phyloP scores from a whole-genome alignment of 345 rosid genomes.

The Eucalyptus brandiana region DNA sequence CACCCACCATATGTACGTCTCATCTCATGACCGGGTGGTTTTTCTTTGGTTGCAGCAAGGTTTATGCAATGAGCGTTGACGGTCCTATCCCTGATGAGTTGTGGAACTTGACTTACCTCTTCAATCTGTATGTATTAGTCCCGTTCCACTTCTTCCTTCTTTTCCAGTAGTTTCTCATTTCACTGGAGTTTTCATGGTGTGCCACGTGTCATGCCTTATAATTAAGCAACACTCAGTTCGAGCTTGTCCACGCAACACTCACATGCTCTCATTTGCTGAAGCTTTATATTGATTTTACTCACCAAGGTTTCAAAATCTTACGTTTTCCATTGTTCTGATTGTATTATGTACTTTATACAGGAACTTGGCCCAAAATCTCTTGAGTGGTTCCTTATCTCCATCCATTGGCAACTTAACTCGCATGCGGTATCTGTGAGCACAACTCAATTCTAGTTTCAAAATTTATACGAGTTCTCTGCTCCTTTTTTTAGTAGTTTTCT shows the following conservation, averaged over 20 bases:
- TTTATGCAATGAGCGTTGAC: conserved; percentile 10
- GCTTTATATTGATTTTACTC: neutral
- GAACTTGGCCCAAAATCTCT: conserved; percentile 27
- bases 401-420: too few species aligned
- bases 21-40: neutral
- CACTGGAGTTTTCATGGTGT: neutral
- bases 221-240: neutral
- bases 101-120: conserved; percentile 31
- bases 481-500: too few species aligned
- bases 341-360: conserved; percentile 3
- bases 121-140: conserved; percentile 16
- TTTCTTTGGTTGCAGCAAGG: conserved; percentile 11
- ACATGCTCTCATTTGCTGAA: neutral
- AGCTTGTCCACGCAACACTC: neutral
- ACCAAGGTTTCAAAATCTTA: neutral
- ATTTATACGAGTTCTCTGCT: too few species aligned
- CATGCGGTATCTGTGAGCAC: too few species aligned
- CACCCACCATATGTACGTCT: neutral
- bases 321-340: conserved; percentile 24
- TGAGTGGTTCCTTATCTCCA: conserved; percentile 13
- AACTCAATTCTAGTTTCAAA: too few species aligned
- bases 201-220: neutral
- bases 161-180: neutral
- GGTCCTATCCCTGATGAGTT: conserved; percentile 41
- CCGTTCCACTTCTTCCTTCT: neutral